Base-by-base conservation (phyloP, 2,329 filamentous ascomycete genomes). In the Alternaria sp. region DNA sequence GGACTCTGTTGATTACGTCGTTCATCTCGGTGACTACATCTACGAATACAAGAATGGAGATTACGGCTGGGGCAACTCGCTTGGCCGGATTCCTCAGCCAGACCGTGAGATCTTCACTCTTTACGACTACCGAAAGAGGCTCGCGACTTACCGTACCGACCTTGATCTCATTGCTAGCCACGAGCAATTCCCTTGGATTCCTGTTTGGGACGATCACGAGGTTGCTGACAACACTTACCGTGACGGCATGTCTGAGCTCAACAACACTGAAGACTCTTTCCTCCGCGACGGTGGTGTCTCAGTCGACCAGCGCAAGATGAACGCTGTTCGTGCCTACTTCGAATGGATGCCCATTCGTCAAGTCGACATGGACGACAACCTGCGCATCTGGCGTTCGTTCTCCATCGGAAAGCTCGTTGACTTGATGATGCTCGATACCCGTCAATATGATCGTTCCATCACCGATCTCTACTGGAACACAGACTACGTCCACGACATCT, bases 401-500 rank as follows among this genome's bases (percentile, higher is more conserved):
- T 77, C 72, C 14, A 78, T 82, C 20, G 81, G 81, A 55, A 81
- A 77, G 46, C 69, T 83, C 1, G 70, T 82, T 12, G 81, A 83
- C 55, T 68, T 82, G 8, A 75, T 82, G 60, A 82, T 83, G 78
- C 72, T 83, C 14, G 81, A 83, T 55, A 83, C 81, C 2, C 75
- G 81, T 6, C 71, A 82, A 28, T 82, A 83, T 61, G 81, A 82
- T 63, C 79, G 81, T 12, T 79, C 76, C 7, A 81, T 83, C 55
- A 83, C 81, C 1, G 78, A 81, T 59, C 71, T 83, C 2, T 80
- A 81, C 68, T 87, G 86, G 84, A 91, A 91, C 72, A 85, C 84
- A 1, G 82, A 87, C 46, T 91, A 91, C 72, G 81, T 90, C 46
- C 83, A 87, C 63, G 71, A 82, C 2, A 90, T 93, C 62, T 87